Conservation (phyloP, 2,329 filamentous ascomycete genomes). For the Huntiella moniliformis region DNA sequence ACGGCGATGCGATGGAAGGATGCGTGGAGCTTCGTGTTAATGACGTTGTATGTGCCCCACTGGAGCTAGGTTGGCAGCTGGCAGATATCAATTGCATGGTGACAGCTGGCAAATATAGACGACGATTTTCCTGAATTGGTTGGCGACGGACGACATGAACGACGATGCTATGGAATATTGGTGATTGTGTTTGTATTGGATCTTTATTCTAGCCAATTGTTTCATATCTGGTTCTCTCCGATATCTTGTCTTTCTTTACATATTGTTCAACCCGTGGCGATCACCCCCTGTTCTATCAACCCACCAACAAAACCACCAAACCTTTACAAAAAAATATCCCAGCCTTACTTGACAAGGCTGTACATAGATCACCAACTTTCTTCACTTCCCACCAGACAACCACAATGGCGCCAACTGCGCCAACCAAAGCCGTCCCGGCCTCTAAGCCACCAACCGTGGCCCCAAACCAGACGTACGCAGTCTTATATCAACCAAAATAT, state of each 20-base stretch:
- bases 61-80: background rate
- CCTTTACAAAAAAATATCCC: slow-evolving; percentile 9
- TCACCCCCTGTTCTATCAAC: background rate
- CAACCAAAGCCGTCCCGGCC: slow-evolving; percentile 1
- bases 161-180: background rate
- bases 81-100: background rate
- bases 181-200: background rate
- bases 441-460: slow-evolving; percentile 36
- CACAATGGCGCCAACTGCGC: slow-evolving; percentile 8
- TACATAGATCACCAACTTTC: slow-evolving; percentile 21
- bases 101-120: slow-evolving; percentile 3
- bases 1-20: background rate
- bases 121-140: no score
- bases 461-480: slow-evolving; percentile 57
- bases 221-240: background rate
- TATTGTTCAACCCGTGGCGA: background rate
- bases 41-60: slow-evolving; percentile 10
- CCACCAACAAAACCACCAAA: slow-evolving; percentile 4
- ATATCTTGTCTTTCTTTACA: background rate
- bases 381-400: background rate
- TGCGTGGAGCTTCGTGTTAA: background rate
- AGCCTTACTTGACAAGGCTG: slow-evolving; percentile 11
- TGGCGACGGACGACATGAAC: background rate
- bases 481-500: background rate
- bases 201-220: background rate